Evolutionary conservation across 345 rosid species (phyloP), one percentile per base, ranked within the genome.

Genomic region (Eutrema yunnanense): DNA sequence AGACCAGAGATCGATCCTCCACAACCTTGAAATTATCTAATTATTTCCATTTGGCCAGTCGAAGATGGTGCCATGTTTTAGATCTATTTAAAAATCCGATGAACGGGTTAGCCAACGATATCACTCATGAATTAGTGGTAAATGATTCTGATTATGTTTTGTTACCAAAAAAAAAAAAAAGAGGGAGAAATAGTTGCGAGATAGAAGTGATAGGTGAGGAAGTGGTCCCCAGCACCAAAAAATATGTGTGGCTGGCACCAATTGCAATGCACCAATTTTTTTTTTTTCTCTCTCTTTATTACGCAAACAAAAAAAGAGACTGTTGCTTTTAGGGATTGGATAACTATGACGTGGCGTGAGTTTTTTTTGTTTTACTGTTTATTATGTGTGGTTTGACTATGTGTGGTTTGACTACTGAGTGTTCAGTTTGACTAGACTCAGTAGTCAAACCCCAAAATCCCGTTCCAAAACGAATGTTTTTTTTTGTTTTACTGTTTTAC

Each of bases 141-240:
- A 19, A 19, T 19, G 22, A 19, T 19, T 19, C 22, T 0, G 22
- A 19, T 1, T 19, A 19, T 19, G 22, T 19, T 19, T 19, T 19
- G 22, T 19, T 19, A 19, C 22, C 1, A 19, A 19, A 19, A 19
- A 19, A 19, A 19, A 19, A 19, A 19, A 19, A 9, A 62, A 51
- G 22, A 53, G 1, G 10, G 26, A 13, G 50, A 32, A 49, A 19
- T 19, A 19, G 22, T 19, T 19, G 0, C 22, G 22, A 19, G 22
- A 19, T 19, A 19, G 22, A 19, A 29, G 16, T 42, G 65, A 44
- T 51, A 62, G 65, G 70, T 75, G 79, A 60, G 10, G 65, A 62
- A 75, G 79, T 75, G 74, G 79, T 69, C 79, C 79, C 79, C 68
- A 69, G 50, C 79, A 68, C 57, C 49, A 12, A 57, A 56, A 72